Base-by-base conservation (phyloP, 805 yeast genomes). In the Kodamaea nitidulidarum region DNA sequence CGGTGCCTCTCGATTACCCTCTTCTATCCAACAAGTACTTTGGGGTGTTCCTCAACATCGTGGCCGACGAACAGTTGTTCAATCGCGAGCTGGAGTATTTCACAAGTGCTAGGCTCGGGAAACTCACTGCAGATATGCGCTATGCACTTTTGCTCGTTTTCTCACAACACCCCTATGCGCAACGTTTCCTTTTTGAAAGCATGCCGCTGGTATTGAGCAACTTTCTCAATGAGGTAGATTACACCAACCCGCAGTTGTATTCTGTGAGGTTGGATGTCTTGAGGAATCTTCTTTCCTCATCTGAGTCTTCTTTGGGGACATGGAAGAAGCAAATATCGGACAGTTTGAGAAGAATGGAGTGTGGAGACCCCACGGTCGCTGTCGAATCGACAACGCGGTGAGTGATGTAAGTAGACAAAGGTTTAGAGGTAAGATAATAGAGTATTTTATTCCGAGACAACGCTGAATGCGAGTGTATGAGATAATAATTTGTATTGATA, bases 171-270 rank as follows among this genome's bases (percentile, higher is more conserved):
- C 18, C 44, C 1, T 55, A 53, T 41, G 50, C 54, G 7, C 48
- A 48, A 9, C 27, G 36, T 15, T 56, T 50, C 39, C 37, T 63
- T 14, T 48, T 61, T 21, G 45, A 45, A 21, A 38, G 50, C 12
- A 37, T 59, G 12, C 67, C 67, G 2, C 50, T 43, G 20, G 43
- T 58, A 1, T 42, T 63, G 11, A 44, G 48, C 18, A 48, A 51
- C 11, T 50, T 48, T 35, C 37, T 63, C 7, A 30, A 54, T n/a
- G 45, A 47, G 9, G 16, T 20, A 15, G 37, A 47, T 2, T 37
- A 44, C 4, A 30, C 39, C 7, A 41, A 48, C 9, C 42, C 58
- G 10, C 58, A 58, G 16, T 37, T 63, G 10, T 62, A 57, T 55
- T 44, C 45, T 15, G 43, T 52, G 32, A 61, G 58, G 40, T 28